Evolutionary conservation across 2,329 filamentous ascomycete species (phyloP), one percentile per base, ranked within the genome.

Genomic region (Fusarium camptoceras): DNA sequence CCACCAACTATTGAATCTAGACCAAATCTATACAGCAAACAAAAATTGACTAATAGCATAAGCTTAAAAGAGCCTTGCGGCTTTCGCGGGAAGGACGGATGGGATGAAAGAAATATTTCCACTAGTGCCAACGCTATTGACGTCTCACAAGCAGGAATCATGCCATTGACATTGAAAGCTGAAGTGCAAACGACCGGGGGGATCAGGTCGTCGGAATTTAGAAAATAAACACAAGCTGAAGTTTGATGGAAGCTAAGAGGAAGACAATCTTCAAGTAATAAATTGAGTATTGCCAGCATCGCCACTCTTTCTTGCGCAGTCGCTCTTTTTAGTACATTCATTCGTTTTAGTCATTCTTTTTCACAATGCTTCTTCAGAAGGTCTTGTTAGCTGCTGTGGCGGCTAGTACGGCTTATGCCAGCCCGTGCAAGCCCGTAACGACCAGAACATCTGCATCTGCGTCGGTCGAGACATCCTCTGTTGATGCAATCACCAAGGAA

Each of bases 391-490:
- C 22, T 4, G 22, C 18, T 12, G 18, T 20, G 3, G 30, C 6
- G 6, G 42, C n/a, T 27, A 4, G 18, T 5, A 39, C n/a, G 5
- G 6, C 15, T 5, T 50, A 20, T 8, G 44, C 43, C 8, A 46
- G 30, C 1, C 54, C 30, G 1, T 30, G 43, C 1, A 39, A 28
- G 11, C 43, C 24, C 12, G 44, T 6, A 0, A 20, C 25, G 14
- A 14, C 25, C 3, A 39, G 15, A 20, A 9, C 43, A 16, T 28
- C 30, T 15, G 6, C 3, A 6, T 28, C 30, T 18, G 37, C 11
- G 6, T n/a, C 43, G 5, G 5, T 6, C 6, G 30, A 4, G 1
- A 1, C 11, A 4, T 39, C 12, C 12, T 30, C 43, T 2, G 9
- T 30, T 8, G n/a, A 3, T 11, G 12, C n/a, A 1, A 14, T 5